Evolutionary conservation across 2,329 filamentous ascomycete species (phyloP).

Genomic region (Cytospora paraplurivora): DNA sequence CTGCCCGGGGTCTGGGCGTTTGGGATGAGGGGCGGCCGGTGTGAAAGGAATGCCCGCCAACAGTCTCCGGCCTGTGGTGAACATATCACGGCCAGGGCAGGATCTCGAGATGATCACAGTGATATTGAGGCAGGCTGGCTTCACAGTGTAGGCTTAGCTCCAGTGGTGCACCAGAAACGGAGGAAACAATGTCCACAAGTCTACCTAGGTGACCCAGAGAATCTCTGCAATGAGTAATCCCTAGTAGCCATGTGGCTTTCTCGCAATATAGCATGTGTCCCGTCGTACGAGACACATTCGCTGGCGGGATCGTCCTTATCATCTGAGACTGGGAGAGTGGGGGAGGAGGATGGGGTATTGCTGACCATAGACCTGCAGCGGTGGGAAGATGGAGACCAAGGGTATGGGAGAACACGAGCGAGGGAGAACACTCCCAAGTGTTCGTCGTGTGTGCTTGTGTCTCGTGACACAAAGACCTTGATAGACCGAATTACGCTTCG

Average conservation of each 20-base stretch:
- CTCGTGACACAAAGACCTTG: conserved; percentile 4
- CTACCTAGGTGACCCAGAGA: not conserved
- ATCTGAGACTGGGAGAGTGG: not conserved
- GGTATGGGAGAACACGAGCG: not conserved
- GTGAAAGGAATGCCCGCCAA: not conserved
- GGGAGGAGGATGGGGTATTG: not conserved
- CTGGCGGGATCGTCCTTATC: conserved; percentile 11
- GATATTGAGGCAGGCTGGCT: no score
- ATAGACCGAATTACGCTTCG: conserved; percentile 6
- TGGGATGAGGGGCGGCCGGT: not conserved
- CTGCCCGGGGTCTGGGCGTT: not conserved
- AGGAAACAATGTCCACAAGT: not conserved
- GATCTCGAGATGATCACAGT: no score
- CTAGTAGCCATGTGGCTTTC: conserved; percentile 20
- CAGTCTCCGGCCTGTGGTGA: not conserved
- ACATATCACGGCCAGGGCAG: not conserved
- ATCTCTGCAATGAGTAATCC: conserved; percentile 4
- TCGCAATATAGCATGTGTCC: conserved; percentile 19
- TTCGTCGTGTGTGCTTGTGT: not conserved
- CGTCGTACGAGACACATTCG: conserved; percentile 13
- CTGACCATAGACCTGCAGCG: conserved; percentile 21
- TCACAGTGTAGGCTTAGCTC: not conserved
- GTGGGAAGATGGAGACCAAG: not conserved
- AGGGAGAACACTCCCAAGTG: not conserved
- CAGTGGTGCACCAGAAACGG: not conserved